phyloP scores from a whole-genome alignment of 2,329 filamentous ascomycete species.

The Periconia digitata region DNA sequence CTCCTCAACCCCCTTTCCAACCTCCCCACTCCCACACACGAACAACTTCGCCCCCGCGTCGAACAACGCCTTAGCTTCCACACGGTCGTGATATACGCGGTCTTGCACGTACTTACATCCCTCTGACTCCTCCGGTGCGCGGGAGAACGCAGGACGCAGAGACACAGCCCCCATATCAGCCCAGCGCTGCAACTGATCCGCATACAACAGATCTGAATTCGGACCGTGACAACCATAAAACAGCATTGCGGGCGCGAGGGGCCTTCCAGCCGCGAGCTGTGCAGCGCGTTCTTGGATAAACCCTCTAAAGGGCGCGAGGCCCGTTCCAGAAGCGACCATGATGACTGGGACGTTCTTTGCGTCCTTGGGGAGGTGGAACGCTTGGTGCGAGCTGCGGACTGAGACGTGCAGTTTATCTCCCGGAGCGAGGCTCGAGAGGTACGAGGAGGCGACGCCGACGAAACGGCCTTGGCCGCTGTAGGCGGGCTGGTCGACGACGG shows the following conservation, averaged over 20 bases:
- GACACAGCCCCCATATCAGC: conserved; percentile 61
- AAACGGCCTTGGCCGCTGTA: conserved; percentile 47
- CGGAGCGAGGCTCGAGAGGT: conserved; percentile 43
- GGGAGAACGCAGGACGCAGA: conserved; percentile 63
- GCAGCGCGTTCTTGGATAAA: conserved; percentile 46
- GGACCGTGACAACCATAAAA: conserved; percentile 65
- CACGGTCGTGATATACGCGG: conserved; percentile 50
- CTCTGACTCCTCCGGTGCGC: conserved; percentile 42
- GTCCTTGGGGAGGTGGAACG: conserved; percentile 49
- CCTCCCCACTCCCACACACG: conserved; percentile 61
- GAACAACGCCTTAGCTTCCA: conserved; percentile 50
- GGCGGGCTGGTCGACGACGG: conserved; percentile 62
- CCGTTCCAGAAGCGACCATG: conserved; percentile 42
- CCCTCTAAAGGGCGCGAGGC: conserved; percentile 49
- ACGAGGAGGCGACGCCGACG: conserved; percentile 48
- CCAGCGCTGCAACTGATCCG: conserved; percentile 62
- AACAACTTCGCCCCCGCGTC: conserved; percentile 59
- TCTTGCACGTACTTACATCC: conserved; percentile 60
- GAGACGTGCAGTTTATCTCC: conserved; percentile 48
- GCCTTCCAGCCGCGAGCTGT: conserved; percentile 51
- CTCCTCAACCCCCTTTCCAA: conserved; percentile 50
- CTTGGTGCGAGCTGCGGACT: conserved; percentile 44
- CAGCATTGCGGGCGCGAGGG: conserved; percentile 62
- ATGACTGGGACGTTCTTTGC: conserved; percentile 45
- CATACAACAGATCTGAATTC: conserved; percentile 62